Conservation (phyloP, 1,284 basidiomycete species). For the Flammula alnicola region DNA sequence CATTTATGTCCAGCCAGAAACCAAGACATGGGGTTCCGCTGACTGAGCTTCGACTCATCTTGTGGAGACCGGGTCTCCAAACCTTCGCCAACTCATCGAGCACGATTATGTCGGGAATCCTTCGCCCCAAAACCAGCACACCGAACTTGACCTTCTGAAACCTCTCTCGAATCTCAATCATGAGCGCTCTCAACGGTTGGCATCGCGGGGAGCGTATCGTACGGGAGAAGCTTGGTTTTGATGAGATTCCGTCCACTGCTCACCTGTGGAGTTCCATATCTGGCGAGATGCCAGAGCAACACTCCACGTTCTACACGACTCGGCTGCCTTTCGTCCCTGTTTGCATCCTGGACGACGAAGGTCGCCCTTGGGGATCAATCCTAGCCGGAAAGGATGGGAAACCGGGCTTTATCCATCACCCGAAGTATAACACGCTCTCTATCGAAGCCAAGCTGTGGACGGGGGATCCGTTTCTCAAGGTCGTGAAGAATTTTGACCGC, state of each 20-base stretch:
- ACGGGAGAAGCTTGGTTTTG: conserved; percentile 40
- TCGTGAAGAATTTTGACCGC: conserved; percentile 31
- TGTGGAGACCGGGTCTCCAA: no score
- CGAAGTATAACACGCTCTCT: conserved; percentile 43
- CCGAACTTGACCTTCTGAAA: not conserved
- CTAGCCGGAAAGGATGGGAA: conserved; percentile 42
- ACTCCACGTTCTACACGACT: conserved; percentile 47
- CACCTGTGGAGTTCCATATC: conserved; percentile 33
- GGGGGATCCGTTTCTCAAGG: conserved; percentile 58
- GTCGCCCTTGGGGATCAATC: conserved; percentile 54
- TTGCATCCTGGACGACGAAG: conserved; percentile 44
- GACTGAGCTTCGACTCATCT: no score
- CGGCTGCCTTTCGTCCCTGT: conserved; percentile 51
- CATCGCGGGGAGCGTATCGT: conserved; percentile 48
- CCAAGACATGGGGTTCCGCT: no score
- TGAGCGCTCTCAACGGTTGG: conserved; percentile 44
- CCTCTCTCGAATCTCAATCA: conserved; percentile 10
- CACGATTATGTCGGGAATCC: no score
- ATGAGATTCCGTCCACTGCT: conserved; percentile 33
- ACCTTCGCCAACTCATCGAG: no score
- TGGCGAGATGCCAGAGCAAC: conserved; percentile 47
- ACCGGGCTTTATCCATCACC: conserved; percentile 49
- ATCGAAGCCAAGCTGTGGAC: conserved; percentile 52
- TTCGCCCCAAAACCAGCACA: not conserved
- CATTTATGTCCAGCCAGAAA: no score